Evolutionary conservation across 192 early-diverging fungal genomes (phyloP).

Genomic region (Linnemannia exigua): DNA sequence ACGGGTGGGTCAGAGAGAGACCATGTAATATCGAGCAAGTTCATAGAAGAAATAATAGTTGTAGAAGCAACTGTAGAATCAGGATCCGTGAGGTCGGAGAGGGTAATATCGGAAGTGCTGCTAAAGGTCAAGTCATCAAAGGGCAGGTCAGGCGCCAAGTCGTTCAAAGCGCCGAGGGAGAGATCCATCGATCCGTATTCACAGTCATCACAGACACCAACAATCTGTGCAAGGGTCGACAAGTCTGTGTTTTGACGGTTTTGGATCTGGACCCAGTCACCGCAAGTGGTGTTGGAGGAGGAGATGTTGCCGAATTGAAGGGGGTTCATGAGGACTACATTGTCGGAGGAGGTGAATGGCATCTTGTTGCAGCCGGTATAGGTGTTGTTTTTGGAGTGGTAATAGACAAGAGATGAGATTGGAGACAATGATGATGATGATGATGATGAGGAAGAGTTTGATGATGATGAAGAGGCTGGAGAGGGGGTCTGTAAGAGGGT

Average conservation of each 20-base stretch:
- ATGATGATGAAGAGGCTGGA: not conserved
- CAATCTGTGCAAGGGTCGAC: constrained; percentile 26
- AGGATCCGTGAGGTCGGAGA: constrained; percentile 18
- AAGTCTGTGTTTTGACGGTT: constrained; percentile 47
- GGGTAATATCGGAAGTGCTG: constrained; percentile 13
- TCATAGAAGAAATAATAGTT: constrained; percentile 23
- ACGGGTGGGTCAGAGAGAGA: constrained; percentile 23
- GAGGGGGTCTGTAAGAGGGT: constrained; percentile 16
- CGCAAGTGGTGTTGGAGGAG: constrained; percentile 40
- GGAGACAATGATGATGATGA: constrained; percentile 17
- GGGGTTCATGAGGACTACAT: constrained; percentile 47
- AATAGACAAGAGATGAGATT: constrained; percentile 44
- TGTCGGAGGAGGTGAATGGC: constrained; percentile 37
- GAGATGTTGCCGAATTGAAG: constrained; percentile 45
- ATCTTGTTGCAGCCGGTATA: constrained; percentile 44
- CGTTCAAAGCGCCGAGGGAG: constrained; percentile 21
- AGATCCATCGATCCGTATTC: constrained; percentile 37
- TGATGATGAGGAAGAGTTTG: constrained; percentile 15
- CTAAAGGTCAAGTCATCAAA: constrained; percentile 31
- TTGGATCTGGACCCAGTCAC: constrained; percentile 44
- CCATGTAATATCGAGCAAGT: constrained; percentile 44
- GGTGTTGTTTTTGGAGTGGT: constrained; percentile 23
- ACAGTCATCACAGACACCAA: constrained; percentile 46
- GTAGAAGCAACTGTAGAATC: not conserved
- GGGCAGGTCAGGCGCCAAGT: constrained; percentile 19